A percentile compares a stretch with the other conserved stretches of the same genome.
Evolutionary conservation across 78 protist species (phyloP).

Genomic region (Ministeria vibrans): DNA sequence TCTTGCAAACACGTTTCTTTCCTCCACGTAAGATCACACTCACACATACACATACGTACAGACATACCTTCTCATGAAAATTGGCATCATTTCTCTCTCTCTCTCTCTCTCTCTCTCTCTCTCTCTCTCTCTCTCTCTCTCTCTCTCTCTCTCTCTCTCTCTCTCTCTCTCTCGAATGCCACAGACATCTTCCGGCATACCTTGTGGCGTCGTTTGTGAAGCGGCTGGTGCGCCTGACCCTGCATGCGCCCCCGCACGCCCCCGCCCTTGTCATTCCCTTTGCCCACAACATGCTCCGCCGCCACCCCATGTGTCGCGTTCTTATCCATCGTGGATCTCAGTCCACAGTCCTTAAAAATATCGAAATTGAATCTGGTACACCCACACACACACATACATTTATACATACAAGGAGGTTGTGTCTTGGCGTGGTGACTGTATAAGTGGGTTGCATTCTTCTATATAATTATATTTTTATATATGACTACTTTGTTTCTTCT

Average conservation of each 20-base stretch:
- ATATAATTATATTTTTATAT: too few species aligned
- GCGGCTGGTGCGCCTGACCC: constrained; percentile 45
- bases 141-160: neutral
- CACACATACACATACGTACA: neutral
- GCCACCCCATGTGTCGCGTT: constrained; percentile 49
- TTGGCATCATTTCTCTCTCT: neutral
- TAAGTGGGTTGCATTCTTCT: too few species aligned
- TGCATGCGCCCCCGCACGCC: constrained; percentile 57
- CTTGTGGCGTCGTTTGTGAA: constrained; percentile 72
- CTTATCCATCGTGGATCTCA: constrained; percentile 35
- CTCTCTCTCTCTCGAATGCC: neutral
- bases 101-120: neutral
- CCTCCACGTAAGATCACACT: constrained; percentile 19
- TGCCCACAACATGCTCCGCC: constrained; percentile 25
- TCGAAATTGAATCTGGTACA: neutral
- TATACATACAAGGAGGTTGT: neutral
- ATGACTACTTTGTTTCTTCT: too few species aligned
- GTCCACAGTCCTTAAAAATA: neutral
- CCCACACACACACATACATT: neutral
- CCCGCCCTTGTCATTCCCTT: constrained; percentile 34
- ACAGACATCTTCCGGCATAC: constrained; percentile 37
- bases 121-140: neutral
- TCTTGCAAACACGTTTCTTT: constrained; percentile 36
- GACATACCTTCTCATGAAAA: neutral
- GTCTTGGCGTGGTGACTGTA: neutral